Evolutionary conservation across 139 green algal genomes (phyloP).

Genomic region (Chlamydomonas schloesseri): DNA sequence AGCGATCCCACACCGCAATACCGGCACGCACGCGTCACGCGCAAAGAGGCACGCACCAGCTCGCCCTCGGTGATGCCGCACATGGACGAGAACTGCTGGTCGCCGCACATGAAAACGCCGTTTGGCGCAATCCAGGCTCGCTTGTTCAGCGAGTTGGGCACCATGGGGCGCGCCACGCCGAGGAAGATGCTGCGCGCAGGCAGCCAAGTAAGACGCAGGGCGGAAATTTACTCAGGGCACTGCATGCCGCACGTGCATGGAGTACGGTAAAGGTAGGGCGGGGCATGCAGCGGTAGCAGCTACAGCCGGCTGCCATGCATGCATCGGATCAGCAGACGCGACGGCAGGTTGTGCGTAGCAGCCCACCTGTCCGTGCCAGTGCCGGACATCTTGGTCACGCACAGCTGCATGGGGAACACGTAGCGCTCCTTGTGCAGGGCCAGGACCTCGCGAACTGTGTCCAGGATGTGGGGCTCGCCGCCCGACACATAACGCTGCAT

Average conservation of each 20-base stretch:
- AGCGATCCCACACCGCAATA: too few species aligned
- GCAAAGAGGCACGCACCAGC: not conserved
- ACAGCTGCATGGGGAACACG: constrained; percentile 34
- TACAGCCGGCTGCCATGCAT: too few species aligned
- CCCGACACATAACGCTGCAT: constrained; percentile 45
- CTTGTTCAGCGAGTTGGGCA: not conserved
- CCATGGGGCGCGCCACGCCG: not conserved
- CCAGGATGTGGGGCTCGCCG: constrained; percentile 58
- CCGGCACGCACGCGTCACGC: too few species aligned
- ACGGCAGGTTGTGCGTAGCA: too few species aligned
- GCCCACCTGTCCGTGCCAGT: constrained; percentile 12
- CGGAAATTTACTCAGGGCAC: too few species aligned
- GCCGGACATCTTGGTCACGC: constrained; percentile 44
- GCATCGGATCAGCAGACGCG: too few species aligned
- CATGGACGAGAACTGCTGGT: constrained; percentile 8
- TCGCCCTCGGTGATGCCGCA: not conserved
- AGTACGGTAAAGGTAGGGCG: too few species aligned
- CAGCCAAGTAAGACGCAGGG: too few species aligned
- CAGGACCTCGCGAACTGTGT: constrained; percentile 56
- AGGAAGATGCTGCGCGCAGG: constrained; percentile 29
- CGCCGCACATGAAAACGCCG: not conserved
- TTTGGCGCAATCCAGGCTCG: not conserved
- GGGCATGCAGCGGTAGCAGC: too few species aligned
- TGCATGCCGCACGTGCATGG: too few species aligned
- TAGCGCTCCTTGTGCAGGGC: constrained; percentile 50